Evolutionary conservation across 768 basidiomycete genomes (phyloP).

Genomic region (Mycena maculata): DNA sequence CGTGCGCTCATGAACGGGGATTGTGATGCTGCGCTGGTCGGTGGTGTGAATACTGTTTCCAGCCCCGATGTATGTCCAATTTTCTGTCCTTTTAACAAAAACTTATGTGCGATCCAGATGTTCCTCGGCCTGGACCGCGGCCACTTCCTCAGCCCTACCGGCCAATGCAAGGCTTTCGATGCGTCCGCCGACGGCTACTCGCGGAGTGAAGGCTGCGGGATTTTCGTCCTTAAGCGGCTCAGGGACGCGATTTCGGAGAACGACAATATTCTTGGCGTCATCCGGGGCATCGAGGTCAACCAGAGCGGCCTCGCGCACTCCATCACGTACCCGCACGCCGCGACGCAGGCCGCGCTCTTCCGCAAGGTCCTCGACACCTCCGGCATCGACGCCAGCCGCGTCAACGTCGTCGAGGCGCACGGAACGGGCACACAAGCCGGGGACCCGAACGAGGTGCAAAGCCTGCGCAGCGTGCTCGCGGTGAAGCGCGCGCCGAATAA

Average conservation of each 20-base stretch:
- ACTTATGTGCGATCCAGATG: slow-evolving; percentile 56
- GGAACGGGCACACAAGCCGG: slow-evolving; percentile 81
- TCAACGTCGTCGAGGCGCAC: slow-evolving; percentile 80
- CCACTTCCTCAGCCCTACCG: slow-evolving; percentile 74
- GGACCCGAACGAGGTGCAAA: slow-evolving; percentile 73
- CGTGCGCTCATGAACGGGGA: slow-evolving; percentile 73
- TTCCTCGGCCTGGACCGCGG: slow-evolving; percentile 75
- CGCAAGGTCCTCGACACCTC: slow-evolving; percentile 57
- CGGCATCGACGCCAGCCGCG: slow-evolving; percentile 55
- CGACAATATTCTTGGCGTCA: slow-evolving; percentile 75
- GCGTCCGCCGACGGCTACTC: slow-evolving; percentile 80
- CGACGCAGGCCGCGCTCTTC: slow-evolving; percentile 71
- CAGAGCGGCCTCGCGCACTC: slow-evolving; percentile 75
- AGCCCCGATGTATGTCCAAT: slow-evolving; percentile 71
- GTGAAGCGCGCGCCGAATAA: slow-evolving; percentile 53
- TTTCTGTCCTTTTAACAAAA: not conserved
- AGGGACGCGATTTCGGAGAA: slow-evolving; percentile 73
- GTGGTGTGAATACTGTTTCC: slow-evolving; percentile 78
- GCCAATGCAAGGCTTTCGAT: slow-evolving; percentile 79
- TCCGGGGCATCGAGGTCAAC: slow-evolving; percentile 77
- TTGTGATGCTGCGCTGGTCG: slow-evolving; percentile 76
- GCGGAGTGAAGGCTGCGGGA: slow-evolving; percentile 75
- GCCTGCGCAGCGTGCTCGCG: slow-evolving; percentile 68
- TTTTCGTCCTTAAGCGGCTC: slow-evolving; percentile 80
- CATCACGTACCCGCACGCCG: slow-evolving; percentile 78